phyloP scores from a whole-genome alignment of 805 yeast genomes.

The Blastobotrys peoriensis region DNA sequence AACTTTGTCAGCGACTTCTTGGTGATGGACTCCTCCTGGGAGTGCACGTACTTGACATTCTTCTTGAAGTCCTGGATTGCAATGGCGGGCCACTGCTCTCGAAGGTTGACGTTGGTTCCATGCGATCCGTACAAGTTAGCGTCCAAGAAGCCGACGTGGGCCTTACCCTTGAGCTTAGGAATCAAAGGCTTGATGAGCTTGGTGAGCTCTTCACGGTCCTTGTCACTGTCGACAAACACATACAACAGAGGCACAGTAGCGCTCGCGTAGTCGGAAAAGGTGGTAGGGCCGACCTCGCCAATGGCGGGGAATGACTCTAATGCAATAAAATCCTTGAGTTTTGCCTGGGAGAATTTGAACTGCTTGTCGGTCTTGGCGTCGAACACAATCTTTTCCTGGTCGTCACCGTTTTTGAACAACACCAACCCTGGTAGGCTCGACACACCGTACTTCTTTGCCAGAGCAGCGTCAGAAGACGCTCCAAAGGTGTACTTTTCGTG shows the following conservation, averaged over 20 bases:
- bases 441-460: conserved; percentile 37
- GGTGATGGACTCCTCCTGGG: conserved; percentile 51
- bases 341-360: conserved; percentile 29
- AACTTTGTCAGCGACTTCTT: conserved; percentile 52
- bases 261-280: conserved; percentile 68
- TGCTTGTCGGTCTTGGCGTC: conserved; percentile 21
- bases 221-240: conserved; percentile 70
- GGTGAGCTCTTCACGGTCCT: conserved; percentile 54
- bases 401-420: conserved; percentile 34
- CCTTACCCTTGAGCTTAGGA: conserved; percentile 66
- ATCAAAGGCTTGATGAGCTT: conserved; percentile 57
- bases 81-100: conserved; percentile 82
- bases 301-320: conserved; percentile 72
- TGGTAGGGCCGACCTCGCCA: conserved; percentile 79
- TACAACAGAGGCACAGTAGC: conserved; percentile 77
- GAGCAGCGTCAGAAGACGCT: conserved; percentile 36
- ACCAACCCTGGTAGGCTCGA: conserved; percentile 43
- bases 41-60: conserved; percentile 72
- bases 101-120: conserved; percentile 77
- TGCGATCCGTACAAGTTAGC: conserved; percentile 77
- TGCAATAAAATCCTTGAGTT: conserved; percentile 44
- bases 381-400: conserved; percentile 28
- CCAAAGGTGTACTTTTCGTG: conserved; percentile 64
- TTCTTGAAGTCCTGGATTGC: conserved; percentile 68
- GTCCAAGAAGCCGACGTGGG: conserved; percentile 85